A percentile compares a stretch with the other conserved stretches of the same genome.
Conservation (phyloP, 176 grass and related monocot species). For the Oryza coarctata region DNA sequence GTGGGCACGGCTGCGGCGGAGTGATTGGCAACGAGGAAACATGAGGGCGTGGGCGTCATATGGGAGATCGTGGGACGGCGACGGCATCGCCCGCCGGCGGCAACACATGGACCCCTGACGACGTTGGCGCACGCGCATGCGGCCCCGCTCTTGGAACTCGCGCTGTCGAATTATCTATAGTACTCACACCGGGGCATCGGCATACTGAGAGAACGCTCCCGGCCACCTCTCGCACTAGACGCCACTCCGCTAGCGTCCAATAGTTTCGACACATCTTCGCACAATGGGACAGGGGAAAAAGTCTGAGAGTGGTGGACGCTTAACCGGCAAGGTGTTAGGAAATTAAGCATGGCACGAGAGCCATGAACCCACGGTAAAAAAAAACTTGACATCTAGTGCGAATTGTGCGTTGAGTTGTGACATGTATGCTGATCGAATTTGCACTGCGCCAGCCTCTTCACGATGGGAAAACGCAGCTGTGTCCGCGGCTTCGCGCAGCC, state of each 20-base stretch:
- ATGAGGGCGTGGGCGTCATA: background rate
- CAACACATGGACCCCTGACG: background rate
- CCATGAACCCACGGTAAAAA: too few species aligned
- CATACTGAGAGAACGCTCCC: too few species aligned
- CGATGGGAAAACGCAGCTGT: too few species aligned
- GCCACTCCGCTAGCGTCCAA: background rate
- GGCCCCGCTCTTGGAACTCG: background rate
- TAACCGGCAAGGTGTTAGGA: background rate
- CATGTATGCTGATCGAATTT: background rate
- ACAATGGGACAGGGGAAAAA: background rate
- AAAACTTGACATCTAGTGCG: too few species aligned
- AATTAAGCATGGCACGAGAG: background rate
- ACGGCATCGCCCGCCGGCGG: background rate
- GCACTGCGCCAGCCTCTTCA: too few species aligned
- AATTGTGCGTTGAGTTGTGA: too few species aligned
- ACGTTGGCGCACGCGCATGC: too few species aligned
- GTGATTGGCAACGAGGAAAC: background rate
- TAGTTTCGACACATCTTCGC: background rate
- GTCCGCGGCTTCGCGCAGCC: too few species aligned
- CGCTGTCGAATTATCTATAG: too few species aligned
- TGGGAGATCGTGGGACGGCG: conserved; percentile 18
- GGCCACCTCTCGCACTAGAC: background rate
- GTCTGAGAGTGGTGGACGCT: background rate
- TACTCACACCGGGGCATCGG: too few species aligned
- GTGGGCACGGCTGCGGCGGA: background rate